A percentile compares a stretch with the other conserved stretches of the same genome.
These are phyloP conservation scores for Leccinum pseudoinsigne DNA, from an alignment of 1,284 basidiomycete species.

Conservation along the genomic window DNA sequence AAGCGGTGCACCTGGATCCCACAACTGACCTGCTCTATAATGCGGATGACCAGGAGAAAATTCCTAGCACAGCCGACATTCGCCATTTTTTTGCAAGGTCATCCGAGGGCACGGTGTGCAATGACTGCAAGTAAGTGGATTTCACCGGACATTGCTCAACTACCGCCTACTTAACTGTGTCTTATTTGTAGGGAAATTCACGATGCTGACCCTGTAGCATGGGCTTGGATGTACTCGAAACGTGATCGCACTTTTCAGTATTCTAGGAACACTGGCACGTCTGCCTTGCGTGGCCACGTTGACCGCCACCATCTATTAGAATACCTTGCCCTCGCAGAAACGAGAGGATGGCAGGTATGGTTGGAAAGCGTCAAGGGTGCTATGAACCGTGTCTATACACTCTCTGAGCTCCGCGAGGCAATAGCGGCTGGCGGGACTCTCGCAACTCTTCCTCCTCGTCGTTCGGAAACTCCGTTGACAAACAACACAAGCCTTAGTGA, in stretches of 20 bases:
- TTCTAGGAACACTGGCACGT: neutral
- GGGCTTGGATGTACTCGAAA: neutral
- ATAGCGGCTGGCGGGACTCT: neutral
- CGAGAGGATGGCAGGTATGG: neutral
- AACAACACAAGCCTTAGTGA: neutral
- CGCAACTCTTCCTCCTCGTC: neutral
- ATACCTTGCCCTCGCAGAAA: neutral
- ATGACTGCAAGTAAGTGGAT: no score
- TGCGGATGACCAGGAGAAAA: no score
- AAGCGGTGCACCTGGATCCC: no score
- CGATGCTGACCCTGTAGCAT: neutral
- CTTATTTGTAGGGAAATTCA: neutral
- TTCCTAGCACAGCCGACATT: no score
- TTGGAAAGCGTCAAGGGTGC: neutral
- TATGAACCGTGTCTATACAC: neutral
- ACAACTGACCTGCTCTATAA: no score
- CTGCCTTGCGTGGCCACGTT: neutral
- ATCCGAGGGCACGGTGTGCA: no score
- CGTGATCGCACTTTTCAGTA: neutral
- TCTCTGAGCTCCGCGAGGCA: neutral
- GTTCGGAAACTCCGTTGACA: neutral
- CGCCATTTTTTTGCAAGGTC: no score
- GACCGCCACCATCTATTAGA: neutral
- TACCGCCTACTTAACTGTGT: no score
- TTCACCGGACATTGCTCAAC: no score